phyloP scores from a whole-genome alignment of 2,329 filamentous ascomycete species.

The Penicillium sp. region DNA sequence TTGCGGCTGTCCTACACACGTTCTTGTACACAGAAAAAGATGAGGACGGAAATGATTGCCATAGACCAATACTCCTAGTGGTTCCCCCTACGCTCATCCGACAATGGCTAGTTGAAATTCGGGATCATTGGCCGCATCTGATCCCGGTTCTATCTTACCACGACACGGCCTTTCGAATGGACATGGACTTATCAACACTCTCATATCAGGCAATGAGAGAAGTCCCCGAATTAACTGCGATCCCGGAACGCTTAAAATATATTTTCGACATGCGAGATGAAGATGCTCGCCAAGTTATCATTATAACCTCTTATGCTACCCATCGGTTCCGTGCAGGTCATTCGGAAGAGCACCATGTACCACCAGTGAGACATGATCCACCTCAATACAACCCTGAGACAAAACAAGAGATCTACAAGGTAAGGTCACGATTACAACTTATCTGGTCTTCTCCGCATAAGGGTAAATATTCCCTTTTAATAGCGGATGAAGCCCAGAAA shows the following conservation, averaged over 20 bases:
- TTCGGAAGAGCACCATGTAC: background rate
- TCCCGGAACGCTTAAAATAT: background rate
- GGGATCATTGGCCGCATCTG: background rate
- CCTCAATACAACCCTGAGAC: background rate
- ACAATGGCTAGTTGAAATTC: background rate
- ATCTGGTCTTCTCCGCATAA: background rate
- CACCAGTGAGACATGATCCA: background rate
- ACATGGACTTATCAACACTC: background rate
- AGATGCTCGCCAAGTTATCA: background rate
- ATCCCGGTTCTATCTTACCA: background rate
- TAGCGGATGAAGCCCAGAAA: constrained; percentile 5
- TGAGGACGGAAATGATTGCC: background rate
- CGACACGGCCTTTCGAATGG: background rate
- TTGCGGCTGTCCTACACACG: background rate
- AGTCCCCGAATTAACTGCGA: background rate
- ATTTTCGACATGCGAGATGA: background rate
- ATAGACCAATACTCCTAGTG: background rate
- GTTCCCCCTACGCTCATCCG: background rate
- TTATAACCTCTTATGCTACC: background rate
- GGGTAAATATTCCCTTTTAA: background rate
- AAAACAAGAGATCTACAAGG: background rate
- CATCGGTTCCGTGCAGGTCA: background rate
- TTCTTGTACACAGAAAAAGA: background rate
- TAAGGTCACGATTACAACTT: background rate
- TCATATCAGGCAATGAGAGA: background rate